These are phyloP conservation scores for Mesembryanthemum crystallinum DNA, from an alignment of 148 eudicot genomes.

Conservation along the genomic window DNA sequence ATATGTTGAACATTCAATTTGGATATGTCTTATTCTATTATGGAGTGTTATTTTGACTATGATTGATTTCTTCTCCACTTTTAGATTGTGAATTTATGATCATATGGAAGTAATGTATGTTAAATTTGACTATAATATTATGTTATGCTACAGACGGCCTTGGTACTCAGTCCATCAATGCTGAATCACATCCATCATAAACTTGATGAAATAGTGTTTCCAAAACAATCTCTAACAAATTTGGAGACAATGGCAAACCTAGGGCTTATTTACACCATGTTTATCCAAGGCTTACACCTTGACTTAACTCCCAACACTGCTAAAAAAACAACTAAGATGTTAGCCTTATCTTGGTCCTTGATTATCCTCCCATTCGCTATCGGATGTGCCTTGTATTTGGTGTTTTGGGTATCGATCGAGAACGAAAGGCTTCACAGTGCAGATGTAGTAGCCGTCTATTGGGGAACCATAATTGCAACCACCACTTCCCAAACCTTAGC, in stretches of 20 bases:
- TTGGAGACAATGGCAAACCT: slow-evolving; percentile 43
- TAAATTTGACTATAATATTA: too few relatives aligned
- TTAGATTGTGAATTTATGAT: too few relatives aligned
- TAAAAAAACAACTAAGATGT: slow-evolving; percentile 11
- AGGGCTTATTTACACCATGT: slow-evolving; percentile 41
- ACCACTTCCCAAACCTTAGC: slow-evolving; percentile 33
- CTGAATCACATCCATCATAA: not conserved
- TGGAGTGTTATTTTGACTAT: too few relatives aligned
- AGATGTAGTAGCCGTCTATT: slow-evolving; percentile 23
- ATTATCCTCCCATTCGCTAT: slow-evolving; percentile 24
- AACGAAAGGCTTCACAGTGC: not conserved
- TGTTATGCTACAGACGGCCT: slow-evolving; percentile 27
- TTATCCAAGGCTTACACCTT: slow-evolving; percentile 45
- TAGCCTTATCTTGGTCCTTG: slow-evolving; percentile 9
- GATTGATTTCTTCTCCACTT: too few relatives aligned
- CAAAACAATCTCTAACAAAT: slow-evolving; percentile 14
- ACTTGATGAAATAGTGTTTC: not conserved
- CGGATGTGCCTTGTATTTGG: slow-evolving; percentile 21
- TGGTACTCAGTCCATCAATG: slow-evolving; percentile 31
- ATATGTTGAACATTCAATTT: too few relatives aligned
- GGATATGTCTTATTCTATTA: too few relatives aligned
- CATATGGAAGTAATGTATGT: too few relatives aligned
- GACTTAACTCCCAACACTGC: slow-evolving; percentile 27
- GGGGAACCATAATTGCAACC: slow-evolving; percentile 29
- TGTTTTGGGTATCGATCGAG: not conserved